Base-by-base conservation (phyloP, 257 asterid species). In the Penstemon eatonii region DNA sequence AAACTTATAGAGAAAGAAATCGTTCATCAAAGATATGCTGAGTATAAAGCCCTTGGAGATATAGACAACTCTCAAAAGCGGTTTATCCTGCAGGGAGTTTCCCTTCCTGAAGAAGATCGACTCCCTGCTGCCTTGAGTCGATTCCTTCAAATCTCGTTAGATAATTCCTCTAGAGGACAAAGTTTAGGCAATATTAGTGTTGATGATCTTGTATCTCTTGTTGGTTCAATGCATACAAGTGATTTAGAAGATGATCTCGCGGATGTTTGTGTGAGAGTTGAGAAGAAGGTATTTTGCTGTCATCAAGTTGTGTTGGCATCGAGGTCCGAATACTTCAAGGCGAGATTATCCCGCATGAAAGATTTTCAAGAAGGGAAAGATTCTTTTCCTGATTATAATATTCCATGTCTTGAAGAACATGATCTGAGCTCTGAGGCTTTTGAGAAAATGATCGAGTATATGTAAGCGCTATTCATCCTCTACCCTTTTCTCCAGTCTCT, bases 261-360 rank as follows among this genome's bases (percentile, higher is more conserved):
- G 7, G 97, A 92, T 86, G 86, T 90, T 69, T 87, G 89, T 65
- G 91, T 92, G 63, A 83, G 75, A 73, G 95, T 86, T 70, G 97
- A 88, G 61, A 66, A 80, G 60, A 86, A 76, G 77, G 75, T 75
- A 65, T 88, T 92, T 57, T 86, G 92, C 41, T 90, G 96, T 86
- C 98, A 92, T 82, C 91, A 87, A 80, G 95, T 88, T 63, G 75
- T 90, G 72, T 82, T 92, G 74, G 97, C 96, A 63, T 86, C 97
- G 37, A 85, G 98, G 71, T 92, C 98, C 8, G 98, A 92, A 62
- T 90, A 92, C 76, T 92, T 92, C 69, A 92, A 79, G 82, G 86
- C 98, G n/a, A 88, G 97, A 67, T 72, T 92, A 74, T 85, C 91
- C n/a, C 90, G 89, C 56, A 84, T 86, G 81, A 76, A 83, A 7